Evolutionary conservation across 345 rosid genomes (phyloP).

Genomic region (Eucalyptus guilfoylei): DNA sequence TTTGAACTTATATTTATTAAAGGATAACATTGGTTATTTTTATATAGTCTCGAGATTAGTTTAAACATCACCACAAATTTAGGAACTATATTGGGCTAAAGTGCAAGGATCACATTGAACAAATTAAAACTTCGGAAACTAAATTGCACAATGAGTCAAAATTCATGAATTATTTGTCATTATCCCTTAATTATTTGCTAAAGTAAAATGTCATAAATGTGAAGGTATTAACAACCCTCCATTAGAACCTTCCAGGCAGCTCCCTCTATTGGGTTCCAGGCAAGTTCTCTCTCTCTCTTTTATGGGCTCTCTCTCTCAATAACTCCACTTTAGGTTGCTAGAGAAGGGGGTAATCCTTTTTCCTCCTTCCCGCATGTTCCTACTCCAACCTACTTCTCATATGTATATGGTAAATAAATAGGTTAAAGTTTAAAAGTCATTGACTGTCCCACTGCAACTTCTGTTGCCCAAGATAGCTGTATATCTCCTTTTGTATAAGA

Average conservation of each 20-base stretch:
- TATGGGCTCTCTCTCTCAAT: not conserved
- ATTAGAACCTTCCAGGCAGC: not conserved
- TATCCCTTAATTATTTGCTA: not conserved
- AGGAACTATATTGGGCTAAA: not conserved
- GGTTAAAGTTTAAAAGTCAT: not conserved
- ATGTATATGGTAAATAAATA: not conserved
- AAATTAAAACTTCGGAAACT: not conserved
- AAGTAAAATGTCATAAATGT: not conserved
- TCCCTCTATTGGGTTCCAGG: not conserved
- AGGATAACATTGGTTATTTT: not conserved
- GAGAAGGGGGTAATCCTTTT: not conserved
- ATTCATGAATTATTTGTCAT: not conserved
- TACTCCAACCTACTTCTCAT: not conserved
- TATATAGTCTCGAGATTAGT: not conserved
- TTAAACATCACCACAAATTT: not conserved
- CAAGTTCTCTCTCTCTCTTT: not conserved
- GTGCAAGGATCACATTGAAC: not conserved
- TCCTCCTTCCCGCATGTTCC: not conserved
- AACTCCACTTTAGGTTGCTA: not conserved
- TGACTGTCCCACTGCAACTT: not conserved
- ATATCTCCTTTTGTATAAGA: not conserved
- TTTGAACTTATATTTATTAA: too few relatives aligned
- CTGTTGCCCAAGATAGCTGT: not conserved
- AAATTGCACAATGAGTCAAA: too few relatives aligned
- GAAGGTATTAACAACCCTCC: not conserved